Evolutionary conservation across 2,329 filamentous ascomycete genomes (phyloP).

Genomic region (Colletotrichum liaoningense): DNA sequence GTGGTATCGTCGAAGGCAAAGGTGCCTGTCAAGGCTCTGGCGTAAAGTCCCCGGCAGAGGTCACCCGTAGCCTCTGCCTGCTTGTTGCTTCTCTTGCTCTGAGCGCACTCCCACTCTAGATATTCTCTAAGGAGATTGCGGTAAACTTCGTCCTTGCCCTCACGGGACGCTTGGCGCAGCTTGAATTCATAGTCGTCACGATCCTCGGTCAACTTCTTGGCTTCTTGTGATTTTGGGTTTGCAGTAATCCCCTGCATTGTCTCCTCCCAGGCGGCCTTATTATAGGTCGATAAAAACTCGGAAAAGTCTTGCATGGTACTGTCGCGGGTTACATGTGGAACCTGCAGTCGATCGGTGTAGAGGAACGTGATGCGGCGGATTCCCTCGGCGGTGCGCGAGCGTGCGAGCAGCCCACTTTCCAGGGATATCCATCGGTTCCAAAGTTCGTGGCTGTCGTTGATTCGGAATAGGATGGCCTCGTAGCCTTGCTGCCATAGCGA

Average conservation of each 20-base stretch:
- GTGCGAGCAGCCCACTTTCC: slow-evolving; percentile 74
- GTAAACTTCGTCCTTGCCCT: slow-evolving; percentile 67
- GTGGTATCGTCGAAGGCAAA: slow-evolving; percentile 79
- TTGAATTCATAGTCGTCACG: slow-evolving; percentile 78
- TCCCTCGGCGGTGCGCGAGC: slow-evolving; percentile 64
- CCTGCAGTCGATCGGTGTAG: slow-evolving; percentile 76
- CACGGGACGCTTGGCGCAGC: slow-evolving; percentile 67
- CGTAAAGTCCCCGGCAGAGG: slow-evolving; percentile 76
- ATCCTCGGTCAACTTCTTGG: slow-evolving; percentile 71
- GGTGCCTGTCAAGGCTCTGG: slow-evolving; percentile 76
- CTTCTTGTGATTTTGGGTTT: slow-evolving; percentile 63
- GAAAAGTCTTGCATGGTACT: slow-evolving; percentile 81
- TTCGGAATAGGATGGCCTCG: slow-evolving; percentile 77
- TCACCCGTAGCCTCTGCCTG: slow-evolving; percentile 57
- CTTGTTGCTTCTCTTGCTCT: slow-evolving; percentile 66
- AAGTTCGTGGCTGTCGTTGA: slow-evolving; percentile 80
- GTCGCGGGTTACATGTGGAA: slow-evolving; percentile 81
- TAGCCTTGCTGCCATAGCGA: slow-evolving; percentile 79
- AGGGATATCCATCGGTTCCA: slow-evolving; percentile 85
- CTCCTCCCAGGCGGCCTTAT: slow-evolving; percentile 76
- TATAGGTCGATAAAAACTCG: slow-evolving; percentile 78
- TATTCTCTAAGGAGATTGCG: slow-evolving; percentile 72
- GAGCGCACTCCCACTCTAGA: slow-evolving; percentile 83
- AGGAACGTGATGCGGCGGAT: slow-evolving; percentile 75
- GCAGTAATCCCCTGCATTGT: slow-evolving; percentile 77